Evolutionary conservation across 2,329 filamentous ascomycete genomes (phyloP).

Genomic region (Ophiostoma sp.): DNA sequence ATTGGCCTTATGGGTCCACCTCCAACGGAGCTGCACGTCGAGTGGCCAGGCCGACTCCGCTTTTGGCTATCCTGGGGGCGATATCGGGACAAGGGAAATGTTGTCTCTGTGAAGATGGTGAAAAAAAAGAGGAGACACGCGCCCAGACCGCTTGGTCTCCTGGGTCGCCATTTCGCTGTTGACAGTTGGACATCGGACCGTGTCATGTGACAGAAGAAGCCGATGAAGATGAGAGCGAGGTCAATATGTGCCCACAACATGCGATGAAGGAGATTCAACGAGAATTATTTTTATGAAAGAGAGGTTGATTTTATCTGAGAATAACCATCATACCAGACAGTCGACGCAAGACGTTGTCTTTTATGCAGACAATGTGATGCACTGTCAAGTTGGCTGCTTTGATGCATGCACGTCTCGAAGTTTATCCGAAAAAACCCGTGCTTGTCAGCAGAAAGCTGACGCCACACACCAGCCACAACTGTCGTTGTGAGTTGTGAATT

Average conservation of each 20-base stretch:
- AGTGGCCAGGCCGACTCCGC: constrained; percentile 16
- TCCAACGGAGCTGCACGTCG: not conserved
- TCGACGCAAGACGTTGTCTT: too few relatives aligned
- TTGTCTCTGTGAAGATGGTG: not conserved
- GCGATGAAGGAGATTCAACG: too few relatives aligned
- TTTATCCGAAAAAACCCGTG: not conserved
- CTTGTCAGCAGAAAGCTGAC: not conserved
- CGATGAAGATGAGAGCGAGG: not conserved
- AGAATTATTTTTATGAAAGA: too few relatives aligned
- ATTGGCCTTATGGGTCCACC: not conserved
- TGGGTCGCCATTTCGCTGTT: too few relatives aligned
- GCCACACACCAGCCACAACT: not conserved
- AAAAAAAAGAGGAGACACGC: not conserved
- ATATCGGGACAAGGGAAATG: constrained; percentile 8
- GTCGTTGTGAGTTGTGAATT: not conserved
- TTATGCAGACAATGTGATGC: not conserved
- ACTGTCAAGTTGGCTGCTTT: not conserved
- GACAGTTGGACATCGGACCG: not conserved
- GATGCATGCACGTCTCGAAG: not conserved
- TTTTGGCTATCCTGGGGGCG: constrained; percentile 15
- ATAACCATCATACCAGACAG: too few relatives aligned
- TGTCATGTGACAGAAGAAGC: not conserved
- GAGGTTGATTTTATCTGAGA: too few relatives aligned
- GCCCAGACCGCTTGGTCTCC: not conserved
- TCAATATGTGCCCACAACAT: too few relatives aligned